Conservation (phyloP, 352 stramenopile genomes). For the Phytophthora pisi region DNA sequence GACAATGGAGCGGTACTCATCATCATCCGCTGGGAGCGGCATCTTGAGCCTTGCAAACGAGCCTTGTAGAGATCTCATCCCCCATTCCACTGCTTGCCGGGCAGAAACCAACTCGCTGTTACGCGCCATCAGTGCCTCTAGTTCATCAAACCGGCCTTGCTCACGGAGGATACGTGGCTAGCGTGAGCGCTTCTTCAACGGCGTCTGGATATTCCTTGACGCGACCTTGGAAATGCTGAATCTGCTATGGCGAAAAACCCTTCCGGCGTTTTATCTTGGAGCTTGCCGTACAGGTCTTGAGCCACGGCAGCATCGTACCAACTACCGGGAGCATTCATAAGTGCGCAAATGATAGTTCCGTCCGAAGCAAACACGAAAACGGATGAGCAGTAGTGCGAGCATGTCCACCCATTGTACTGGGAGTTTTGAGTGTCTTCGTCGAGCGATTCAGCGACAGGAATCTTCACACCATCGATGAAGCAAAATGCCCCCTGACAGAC, state of each 20-base stretch:
- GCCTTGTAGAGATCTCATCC: slow-evolving; percentile 24
- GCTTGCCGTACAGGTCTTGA: slow-evolving; percentile 14
- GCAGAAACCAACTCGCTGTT: slow-evolving; percentile 21
- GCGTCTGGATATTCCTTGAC: slow-evolving; percentile 11
- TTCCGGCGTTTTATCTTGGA: slow-evolving; percentile 10
- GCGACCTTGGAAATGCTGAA: slow-evolving; percentile 20
- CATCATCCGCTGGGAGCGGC: slow-evolving; percentile 19
- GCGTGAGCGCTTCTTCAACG: slow-evolving; percentile 17
- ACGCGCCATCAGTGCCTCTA: slow-evolving; percentile 2
- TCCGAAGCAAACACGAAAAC: slow-evolving; percentile 27
- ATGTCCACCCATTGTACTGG: slow-evolving; percentile 34
- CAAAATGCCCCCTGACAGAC: slow-evolving; percentile 14
- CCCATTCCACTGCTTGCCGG: slow-evolving; percentile 28
- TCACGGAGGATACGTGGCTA: not conserved
- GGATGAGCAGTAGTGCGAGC: slow-evolving; percentile 23
- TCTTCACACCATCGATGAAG: slow-evolving; percentile 26
- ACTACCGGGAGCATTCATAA: slow-evolving; percentile 15
- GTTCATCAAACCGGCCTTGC: not conserved
- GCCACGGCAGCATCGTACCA: slow-evolving; percentile 28
- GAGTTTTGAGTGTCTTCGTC: slow-evolving; percentile 24
- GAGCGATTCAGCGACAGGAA: slow-evolving; percentile 1
- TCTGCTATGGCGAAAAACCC: slow-evolving; percentile 27
- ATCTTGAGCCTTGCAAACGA: slow-evolving; percentile 26
- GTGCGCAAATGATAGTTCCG: slow-evolving; percentile 13
- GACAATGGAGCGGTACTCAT: slow-evolving; percentile 4